These are phyloP conservation scores for Mortierella sp. DNA, from an alignment of 371 early-diverging fungal genomes.

Conservation along the genomic window DNA sequence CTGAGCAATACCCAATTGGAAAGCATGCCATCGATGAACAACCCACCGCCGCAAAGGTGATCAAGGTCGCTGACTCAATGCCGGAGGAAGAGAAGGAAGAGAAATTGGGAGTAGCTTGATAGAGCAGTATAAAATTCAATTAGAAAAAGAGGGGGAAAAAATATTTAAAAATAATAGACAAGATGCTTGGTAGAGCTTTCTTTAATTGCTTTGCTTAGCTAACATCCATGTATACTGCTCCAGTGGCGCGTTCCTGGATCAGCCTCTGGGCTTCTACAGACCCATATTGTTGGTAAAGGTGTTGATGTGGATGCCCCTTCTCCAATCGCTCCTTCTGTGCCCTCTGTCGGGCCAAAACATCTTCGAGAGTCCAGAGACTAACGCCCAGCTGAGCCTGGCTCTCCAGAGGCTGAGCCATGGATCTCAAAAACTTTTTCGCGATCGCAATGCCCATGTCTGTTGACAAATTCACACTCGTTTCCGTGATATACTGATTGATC, in stretches of 20 bases:
- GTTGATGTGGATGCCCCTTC: conserved; percentile 12
- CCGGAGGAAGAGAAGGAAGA: neutral
- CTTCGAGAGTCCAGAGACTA: conserved; percentile 70
- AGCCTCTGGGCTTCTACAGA: conserved; percentile 27
- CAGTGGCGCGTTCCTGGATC: conserved; percentile 28
- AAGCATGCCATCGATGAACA: neutral
- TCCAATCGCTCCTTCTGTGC: conserved; percentile 46
- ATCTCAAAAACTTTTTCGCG: conserved; percentile 94
- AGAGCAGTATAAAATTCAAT: neutral
- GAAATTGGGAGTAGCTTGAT: neutral
- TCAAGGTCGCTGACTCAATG: neutral
- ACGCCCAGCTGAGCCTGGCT: conserved; percentile 67
- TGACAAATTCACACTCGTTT: conserved; percentile 92
- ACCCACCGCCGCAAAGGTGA: neutral
- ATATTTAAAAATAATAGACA: no score
- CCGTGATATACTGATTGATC: conserved; percentile 95
- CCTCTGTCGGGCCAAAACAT: conserved; percentile 63
- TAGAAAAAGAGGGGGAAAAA: no score
- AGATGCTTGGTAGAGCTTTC: no score
- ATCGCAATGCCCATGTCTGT: conserved; percentile 98
- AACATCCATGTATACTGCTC: conserved; percentile 37
- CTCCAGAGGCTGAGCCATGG: conserved; percentile 98
- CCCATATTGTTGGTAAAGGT: conserved; percentile 18
- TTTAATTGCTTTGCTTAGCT: neutral
- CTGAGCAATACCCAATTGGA: conserved; percentile 44